phyloP scores from a whole-genome alignment of 345 rosid genomes.

The Hibiscus mutabilis region DNA sequence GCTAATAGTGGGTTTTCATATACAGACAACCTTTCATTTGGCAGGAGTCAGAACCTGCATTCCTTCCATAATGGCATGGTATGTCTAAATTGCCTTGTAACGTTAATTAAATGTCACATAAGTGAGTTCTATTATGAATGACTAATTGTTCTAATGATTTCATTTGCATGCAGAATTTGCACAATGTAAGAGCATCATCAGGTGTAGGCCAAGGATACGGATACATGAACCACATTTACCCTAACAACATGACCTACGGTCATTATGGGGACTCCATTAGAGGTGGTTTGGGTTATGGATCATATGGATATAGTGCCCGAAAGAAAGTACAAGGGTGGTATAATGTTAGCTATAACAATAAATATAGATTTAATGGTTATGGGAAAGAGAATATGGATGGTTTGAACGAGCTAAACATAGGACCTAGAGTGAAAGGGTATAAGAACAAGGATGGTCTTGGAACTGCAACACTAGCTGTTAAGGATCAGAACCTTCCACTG shows the following conservation, averaged over 20 bases:
- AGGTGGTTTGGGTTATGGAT: constrained; percentile 41
- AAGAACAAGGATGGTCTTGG: constrained; percentile 37
- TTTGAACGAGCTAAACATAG: constrained; percentile 66
- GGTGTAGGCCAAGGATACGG: constrained; percentile 38
- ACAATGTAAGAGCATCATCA: constrained; percentile 32
- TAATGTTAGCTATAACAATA: constrained; percentile 45
- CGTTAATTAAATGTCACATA: background rate
- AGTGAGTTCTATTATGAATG: background rate
- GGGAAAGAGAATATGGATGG: constrained; percentile 61
- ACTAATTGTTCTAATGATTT: constrained; percentile 6
- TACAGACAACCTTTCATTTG: constrained; percentile 27
- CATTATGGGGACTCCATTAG: constrained; percentile 40
- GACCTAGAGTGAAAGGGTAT: constrained; percentile 56
- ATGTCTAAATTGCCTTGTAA: constrained; percentile 6
- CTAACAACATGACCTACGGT: constrained; percentile 43
- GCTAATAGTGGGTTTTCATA: constrained; percentile 25
- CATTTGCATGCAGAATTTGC: constrained; percentile 21
- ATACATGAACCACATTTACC: constrained; percentile 40
- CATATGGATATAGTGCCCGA: constrained; percentile 50
- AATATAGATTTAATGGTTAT: constrained; percentile 38
- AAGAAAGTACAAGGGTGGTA: constrained; percentile 57
- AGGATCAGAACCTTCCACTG: constrained; percentile 24
- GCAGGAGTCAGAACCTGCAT: constrained; percentile 37
- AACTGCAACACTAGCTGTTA: constrained; percentile 23
- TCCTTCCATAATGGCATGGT: constrained; percentile 33